Conservation (phyloP, 177 flowering plant genomes). For the Tripterygium wilfordii region DNA sequence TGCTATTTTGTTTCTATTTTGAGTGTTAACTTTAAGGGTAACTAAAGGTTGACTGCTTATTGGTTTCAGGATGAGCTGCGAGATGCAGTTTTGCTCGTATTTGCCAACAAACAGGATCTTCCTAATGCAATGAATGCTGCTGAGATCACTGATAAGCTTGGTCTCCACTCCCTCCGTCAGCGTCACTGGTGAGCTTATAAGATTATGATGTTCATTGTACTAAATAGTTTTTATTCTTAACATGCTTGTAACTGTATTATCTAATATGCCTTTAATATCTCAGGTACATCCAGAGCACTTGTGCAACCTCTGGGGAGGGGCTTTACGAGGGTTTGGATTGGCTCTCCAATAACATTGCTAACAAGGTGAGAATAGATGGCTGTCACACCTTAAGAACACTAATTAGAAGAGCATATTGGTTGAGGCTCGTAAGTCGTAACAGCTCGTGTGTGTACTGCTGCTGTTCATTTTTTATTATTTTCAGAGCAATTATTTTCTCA, state of each 20-base stretch:
- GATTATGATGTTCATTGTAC: neutral
- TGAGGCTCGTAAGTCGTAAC: neutral
- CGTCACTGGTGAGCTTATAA: slow-evolving; percentile 74
- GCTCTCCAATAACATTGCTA: slow-evolving; percentile 4
- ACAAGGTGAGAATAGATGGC: slow-evolving; percentile 1
- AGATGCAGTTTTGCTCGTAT: slow-evolving; percentile 92
- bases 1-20: neutral
- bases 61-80: slow-evolving; percentile 83
- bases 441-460: neutral
- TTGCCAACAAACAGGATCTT: slow-evolving; percentile 98
- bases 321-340: slow-evolving; percentile 34
- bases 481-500: too few relatives aligned
- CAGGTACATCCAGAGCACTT: slow-evolving; percentile 99
- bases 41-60: neutral
- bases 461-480: neutral
- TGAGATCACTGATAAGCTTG: slow-evolving; percentile 96
- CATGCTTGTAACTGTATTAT: neutral
- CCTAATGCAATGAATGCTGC: slow-evolving; percentile 99
- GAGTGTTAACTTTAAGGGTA: neutral
- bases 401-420: neutral
- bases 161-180: slow-evolving; percentile 92
- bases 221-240: neutral
- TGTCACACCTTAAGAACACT: neutral
- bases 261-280: slow-evolving; percentile 6
- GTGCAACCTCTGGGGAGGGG: too few relatives aligned